Evolutionary conservation across 495 filamentous ascomycete genomes (phyloP).

Genomic region (Neurospora intermedia): DNA sequence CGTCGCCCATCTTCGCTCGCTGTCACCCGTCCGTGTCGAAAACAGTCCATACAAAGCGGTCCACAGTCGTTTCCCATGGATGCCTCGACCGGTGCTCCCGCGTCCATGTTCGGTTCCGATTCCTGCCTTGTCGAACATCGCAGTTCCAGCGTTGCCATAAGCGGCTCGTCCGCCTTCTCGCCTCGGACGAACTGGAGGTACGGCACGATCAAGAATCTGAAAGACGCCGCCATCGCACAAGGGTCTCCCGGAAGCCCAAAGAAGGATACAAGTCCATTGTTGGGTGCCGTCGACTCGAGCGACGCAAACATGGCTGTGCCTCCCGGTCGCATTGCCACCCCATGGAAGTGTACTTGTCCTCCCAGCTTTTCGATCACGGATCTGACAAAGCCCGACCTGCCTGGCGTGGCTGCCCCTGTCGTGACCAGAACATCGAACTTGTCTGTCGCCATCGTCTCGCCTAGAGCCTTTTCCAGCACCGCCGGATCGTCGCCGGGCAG

Average conservation of each 20-base stretch:
- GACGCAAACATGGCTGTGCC: neutral
- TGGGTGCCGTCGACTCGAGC: neutral
- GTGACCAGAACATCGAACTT: neutral
- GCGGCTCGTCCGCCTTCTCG: neutral
- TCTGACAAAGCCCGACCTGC: neutral
- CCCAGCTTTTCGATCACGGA: neutral
- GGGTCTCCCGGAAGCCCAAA: neutral
- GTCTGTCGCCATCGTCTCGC: neutral
- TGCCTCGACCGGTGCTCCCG: neutral
- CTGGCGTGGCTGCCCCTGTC: neutral
- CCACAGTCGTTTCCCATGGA: neutral
- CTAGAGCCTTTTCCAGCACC: neutral
- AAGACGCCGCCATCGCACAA: neutral
- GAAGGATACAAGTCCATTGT: neutral
- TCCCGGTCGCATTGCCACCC: neutral
- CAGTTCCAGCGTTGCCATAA: neutral
- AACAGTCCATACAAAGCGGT: neutral
- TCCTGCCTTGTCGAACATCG: neutral
- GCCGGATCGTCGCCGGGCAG: neutral
- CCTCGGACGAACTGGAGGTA: neutral
- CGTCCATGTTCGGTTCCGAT: neutral
- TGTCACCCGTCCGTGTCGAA: neutral
- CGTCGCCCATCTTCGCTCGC: neutral
- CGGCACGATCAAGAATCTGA: neutral
- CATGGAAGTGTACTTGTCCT: neutral